Evolutionary conservation across 2,329 filamentous ascomycete genomes (phyloP), one percentile per base, ranked within the genome.

Genomic region (Boeremia lycopersici): DNA sequence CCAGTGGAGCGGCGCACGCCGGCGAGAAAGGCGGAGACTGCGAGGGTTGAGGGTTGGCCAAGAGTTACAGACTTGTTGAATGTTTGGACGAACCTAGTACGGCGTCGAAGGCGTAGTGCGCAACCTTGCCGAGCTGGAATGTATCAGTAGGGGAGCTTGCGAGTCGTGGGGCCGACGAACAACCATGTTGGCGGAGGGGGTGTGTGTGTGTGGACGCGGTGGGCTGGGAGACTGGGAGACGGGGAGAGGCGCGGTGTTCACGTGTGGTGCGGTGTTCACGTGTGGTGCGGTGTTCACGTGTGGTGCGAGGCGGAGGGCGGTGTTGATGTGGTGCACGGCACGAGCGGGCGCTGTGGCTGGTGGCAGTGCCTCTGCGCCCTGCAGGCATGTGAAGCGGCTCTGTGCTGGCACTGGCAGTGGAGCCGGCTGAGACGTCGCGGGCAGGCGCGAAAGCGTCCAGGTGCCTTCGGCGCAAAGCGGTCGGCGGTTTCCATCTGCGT

Each of bases 1-100:
- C 95, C 95, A 59, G 95, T 98, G 62, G 93, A 97, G 68, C 95
- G 91, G 81, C 96, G 96, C 82, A 99, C 93, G 71, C 95, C 95
- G 34, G 95, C 95, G 64, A 99, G 87, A 76, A 98, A 93, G 61
- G 95, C 91, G 70, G 95, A 99, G 76, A 99, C 90, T 96, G 64
- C 11, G 4, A 41, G 19, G 3, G 33, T 17, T 28, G 11, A 10
- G 19, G 33, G 30, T 51, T 36, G 69, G 68, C 50, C 34, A 53
- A 57, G 48, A 49, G 34, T 19, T 19, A 38, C 42, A 44, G 39
- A 48, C 33, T 35, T 44, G 51, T 40, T 47, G 43, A 43, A 34
- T 34, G 53, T 41, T 41, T 41, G 35, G 23, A 82, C 89, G 69
- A 85, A 95, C 91, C 82, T 69, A 98, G 86, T 66, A 98, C 91